phyloP scores from a whole-genome alignment of 495 filamentous ascomycete species.

The Penicillium roqueforti region DNA sequence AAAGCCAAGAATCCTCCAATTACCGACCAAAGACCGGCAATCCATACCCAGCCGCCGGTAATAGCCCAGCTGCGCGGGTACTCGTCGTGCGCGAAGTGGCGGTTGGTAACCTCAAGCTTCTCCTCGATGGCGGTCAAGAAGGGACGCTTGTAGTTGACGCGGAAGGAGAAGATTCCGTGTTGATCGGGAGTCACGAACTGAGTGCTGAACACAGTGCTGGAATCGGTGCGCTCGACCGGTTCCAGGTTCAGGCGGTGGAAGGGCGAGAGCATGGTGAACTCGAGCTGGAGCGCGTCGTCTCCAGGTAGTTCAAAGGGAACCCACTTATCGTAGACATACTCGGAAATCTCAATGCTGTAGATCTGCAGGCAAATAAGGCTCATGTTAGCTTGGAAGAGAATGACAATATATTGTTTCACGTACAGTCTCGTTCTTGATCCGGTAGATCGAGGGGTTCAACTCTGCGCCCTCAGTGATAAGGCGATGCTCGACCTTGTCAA shows the following conservation, averaged over 20 bases:
- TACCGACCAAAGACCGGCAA: slow-evolving; percentile 79
- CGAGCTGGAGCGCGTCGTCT: slow-evolving; percentile 77
- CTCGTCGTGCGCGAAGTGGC: slow-evolving; percentile 96
- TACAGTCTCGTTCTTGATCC: slow-evolving; percentile 96
- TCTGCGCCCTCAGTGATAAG: slow-evolving; percentile 51
- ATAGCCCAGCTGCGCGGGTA: slow-evolving; percentile 90
- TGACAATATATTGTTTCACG: slow-evolving; percentile 31
- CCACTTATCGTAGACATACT: slow-evolving; percentile 68
- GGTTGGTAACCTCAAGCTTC: slow-evolving; percentile 89
- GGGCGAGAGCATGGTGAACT: slow-evolving; percentile 97
- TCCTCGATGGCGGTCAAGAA: slow-evolving; percentile 87
- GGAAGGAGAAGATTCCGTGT: slow-evolving; percentile 97
- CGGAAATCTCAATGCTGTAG: slow-evolving; percentile 83
- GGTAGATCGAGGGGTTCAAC: slow-evolving; percentile 83
- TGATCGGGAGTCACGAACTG: slow-evolving; percentile 86
- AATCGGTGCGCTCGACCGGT: slow-evolving; percentile 53
- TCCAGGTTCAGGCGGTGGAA: slow-evolving; percentile 84
- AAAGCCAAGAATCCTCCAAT: slow-evolving; percentile 81
- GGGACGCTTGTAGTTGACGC: slow-evolving; percentile 90
- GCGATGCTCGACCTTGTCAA: slow-evolving; percentile 78
- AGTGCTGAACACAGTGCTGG: slow-evolving; percentile 68
- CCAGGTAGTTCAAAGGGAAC: slow-evolving; percentile 66
- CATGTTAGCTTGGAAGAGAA: slow-evolving; percentile 21
- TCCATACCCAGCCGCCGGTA: slow-evolving; percentile 92
- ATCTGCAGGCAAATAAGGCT: slow-evolving; percentile 48